Evolutionary conservation across 441 rosid genomes (phyloP), one percentile per base, ranked within the genome.

Genomic region (Croton setiger): DNA sequence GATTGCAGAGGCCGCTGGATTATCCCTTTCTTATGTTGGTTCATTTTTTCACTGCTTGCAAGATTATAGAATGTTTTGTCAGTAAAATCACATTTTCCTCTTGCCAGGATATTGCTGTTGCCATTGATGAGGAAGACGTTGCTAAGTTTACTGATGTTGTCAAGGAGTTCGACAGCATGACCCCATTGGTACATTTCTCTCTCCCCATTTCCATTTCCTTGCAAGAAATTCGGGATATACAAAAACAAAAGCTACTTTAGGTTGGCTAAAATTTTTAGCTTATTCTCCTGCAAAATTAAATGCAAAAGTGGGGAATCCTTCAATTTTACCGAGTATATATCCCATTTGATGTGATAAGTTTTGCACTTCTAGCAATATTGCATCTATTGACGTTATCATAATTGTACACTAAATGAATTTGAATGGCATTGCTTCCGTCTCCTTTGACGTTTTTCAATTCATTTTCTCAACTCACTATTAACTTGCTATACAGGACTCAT

Each of bases 91-190:
- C 58, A 39, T 67, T 43, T 45, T 55, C 56, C 45, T 48, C 36
- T 14, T 82, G 72, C 63, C 81, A 96, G 98, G 97, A 88, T 70
- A 81, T 93, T 74, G 87, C 96, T 63, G 73, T 87, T 77, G 87
- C 97, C 52, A 76, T 93, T 21, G 96, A 93, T 70, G 99, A 96
- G 82, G 99, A 96, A 83, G 99, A 96, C 66, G 75, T 91, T 31
- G 80, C 82, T 20, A 88, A 88, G 84, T 96, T 96, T 73, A 89
- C 96, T 44, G 93, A 88, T 48, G 90, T 81, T 73, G 81, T 93
- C 51, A 92, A 93, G 91, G 99, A 93, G 76, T 93, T 85, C 55
- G 98, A 94, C 71, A 86, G 97, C 93, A 94, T 90, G 99, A 88
- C 98, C 59, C 90, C 97, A 9, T 82, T 96, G 98, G 99, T 96